Evolutionary conservation across 1,284 basidiomycete species (phyloP).

Genomic region (Pseudozyma pruni): DNA sequence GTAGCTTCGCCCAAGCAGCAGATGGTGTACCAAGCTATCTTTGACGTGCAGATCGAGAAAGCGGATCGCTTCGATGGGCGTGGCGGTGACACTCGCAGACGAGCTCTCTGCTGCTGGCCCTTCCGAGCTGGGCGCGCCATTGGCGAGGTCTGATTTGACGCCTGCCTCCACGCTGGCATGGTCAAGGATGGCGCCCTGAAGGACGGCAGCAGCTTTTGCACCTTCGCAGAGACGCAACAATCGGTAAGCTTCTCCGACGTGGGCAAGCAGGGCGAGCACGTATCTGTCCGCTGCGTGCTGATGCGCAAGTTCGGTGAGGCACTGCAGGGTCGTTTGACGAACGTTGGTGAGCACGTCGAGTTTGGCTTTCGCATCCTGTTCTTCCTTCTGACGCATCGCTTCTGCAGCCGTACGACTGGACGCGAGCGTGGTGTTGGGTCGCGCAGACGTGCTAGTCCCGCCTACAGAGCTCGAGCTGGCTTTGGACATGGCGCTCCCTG

Average conservation of each 20-base stretch:
- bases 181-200: slow-evolving; percentile 12
- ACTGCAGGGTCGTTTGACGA: slow-evolving; percentile 22
- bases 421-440: slow-evolving; percentile 20
- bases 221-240: slow-evolving; percentile 52
- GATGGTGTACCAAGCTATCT: slow-evolving; percentile 47
- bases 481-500: slow-evolving; percentile 45
- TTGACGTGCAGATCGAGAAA: slow-evolving; percentile 24
- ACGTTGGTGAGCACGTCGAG: slow-evolving; percentile 18
- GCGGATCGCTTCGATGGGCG: slow-evolving; percentile 1
- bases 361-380: slow-evolving; percentile 18
- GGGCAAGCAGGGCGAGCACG: slow-evolving; percentile 38
- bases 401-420: slow-evolving; percentile 35
- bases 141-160: not conserved
- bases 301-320: slow-evolving; percentile 22
- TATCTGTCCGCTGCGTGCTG: slow-evolving; percentile 42
- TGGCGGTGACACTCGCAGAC: not conserved
- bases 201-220: slow-evolving; percentile 35
- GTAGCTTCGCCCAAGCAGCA: slow-evolving; percentile 55
- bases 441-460: slow-evolving; percentile 8
- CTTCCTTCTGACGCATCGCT: slow-evolving; percentile 39
- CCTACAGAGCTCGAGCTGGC: slow-evolving; percentile 28
- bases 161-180: not conserved
- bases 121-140: not conserved
- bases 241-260: slow-evolving; percentile 58
- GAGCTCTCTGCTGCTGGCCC: slow-evolving; percentile 3